Percentiles rank a stretch among this genome's conserved stretches.
Evolutionary conservation across 2,329 filamentous ascomycete genomes (phyloP).

Genomic region (Cordyceps tenuipes): DNA sequence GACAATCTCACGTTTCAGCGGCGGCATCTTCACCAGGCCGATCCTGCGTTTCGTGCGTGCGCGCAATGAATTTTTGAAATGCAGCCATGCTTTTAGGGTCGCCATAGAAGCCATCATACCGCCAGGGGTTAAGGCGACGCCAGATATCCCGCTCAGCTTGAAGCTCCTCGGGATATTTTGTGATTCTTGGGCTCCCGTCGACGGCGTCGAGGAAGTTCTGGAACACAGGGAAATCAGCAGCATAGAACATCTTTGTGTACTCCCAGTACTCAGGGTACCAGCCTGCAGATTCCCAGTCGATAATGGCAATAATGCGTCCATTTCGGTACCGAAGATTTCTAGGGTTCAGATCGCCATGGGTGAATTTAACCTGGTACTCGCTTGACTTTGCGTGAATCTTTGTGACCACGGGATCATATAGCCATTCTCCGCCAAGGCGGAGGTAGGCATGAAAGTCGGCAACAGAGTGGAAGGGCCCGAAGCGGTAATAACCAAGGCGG

Average conservation of each 20-base stretch:
- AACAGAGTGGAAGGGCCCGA: background rate
- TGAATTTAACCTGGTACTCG: background rate
- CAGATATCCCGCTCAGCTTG: background rate
- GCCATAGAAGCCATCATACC: background rate
- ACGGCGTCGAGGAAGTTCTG: background rate
- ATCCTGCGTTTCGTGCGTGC: background rate
- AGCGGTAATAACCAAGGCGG: background rate
- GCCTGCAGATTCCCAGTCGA: background rate
- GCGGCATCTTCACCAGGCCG: too few relatives aligned
- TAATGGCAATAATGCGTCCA: background rate
- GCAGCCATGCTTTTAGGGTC: background rate
- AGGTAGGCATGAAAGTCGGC: background rate
- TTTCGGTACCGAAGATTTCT: background rate
- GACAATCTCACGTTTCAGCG: too few relatives aligned
- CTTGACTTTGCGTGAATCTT: background rate
- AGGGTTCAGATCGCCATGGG: background rate
- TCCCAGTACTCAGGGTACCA: background rate
- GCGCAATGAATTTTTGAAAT: background rate
- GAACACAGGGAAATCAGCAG: background rate
- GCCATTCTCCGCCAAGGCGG: too few relatives aligned
- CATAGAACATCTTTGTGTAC: background rate
- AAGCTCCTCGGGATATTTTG: background rate
- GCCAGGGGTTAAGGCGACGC: background rate
- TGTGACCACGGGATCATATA: background rate
- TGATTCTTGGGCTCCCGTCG: background rate